Evolutionary conservation across 208 protist genomes (phyloP), one percentile per base, ranked within the genome.

Genomic region (Borovskyia barvae): DNA sequence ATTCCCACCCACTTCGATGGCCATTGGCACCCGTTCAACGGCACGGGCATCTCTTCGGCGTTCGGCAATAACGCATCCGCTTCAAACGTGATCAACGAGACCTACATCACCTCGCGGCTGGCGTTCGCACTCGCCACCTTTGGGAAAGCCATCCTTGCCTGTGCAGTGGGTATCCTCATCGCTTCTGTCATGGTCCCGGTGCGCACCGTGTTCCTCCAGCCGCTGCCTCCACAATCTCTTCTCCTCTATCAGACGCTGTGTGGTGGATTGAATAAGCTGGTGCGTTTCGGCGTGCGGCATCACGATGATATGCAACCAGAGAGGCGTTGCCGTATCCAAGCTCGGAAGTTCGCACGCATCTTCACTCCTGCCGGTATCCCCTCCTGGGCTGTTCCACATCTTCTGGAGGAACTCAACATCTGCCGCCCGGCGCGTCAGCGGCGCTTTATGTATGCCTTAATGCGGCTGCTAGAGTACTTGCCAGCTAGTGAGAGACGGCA

Each of bases 281-380:
- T 92, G 29, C 33, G 72, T 42, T 61, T 67, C 14, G 85, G 85
- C 22, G 66, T 69, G 30, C 64, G 36, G 2, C 54, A 72, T 17
- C 85, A 89, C 55, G 79, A 88, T 42, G 85, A 89, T 53, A 83
- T 92, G 76, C 77, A 73, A 2, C 85, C 85, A 5, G 76, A 84
- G n/a, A 73, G 71, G 37, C 77, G 85, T 2, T 56, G 75, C 14
- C 42, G 58, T 17, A 67, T 87, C 25, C 81, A 92, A 52, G 30
- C 46, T 1, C 75, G 74, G 20, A 89, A 92, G 59, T 87, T 92
- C 56, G 52, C 53, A 5, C 75, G 76, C 15, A 57, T 92, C 7
- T 89, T 87, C 59, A 70, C 43, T 0, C 28, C 63, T 2, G 45
- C 69, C 28, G 86, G 86, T 14, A 90, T 93, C 41, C 82, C 82